Evolutionary conservation across 1,284 basidiomycete genomes (phyloP), one percentile per base, ranked within the genome.

Genomic region (Boletus semigastroideus): DNA sequence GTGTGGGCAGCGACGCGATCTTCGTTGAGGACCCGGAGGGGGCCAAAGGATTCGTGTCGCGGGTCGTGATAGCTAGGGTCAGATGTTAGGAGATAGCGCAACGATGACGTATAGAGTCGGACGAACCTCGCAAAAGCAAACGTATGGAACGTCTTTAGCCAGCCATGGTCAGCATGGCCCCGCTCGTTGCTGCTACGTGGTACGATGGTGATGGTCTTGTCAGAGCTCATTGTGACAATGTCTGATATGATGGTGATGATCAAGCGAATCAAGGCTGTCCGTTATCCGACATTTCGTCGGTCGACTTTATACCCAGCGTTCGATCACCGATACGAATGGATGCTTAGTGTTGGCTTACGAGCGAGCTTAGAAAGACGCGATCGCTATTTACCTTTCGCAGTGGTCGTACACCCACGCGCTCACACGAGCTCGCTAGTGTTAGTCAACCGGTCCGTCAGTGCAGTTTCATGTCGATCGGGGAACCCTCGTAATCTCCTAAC

Each of bases 81-180:
- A 17, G 43, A 34, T 16, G 9, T 3, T 39, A 36, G 33, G 12
- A 39, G 10, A 39, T 16, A 1, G 22, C n/a, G 17, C 9, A 16
- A 31, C 19, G 36, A 19, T 0, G 17, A 14, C 11, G 39, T n/a
- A 38, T 12, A 30, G 28, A n/a, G 36, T 36, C 3, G 19, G 30
- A 76, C 83, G 47, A 65, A 87, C 86, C 71, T 72, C 1, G 92
- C 87, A 63, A 95, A 94, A 8, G 84, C 83, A 68, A 92, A 94
- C 0, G 91, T 89, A 61, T 93, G 90, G 77, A 93, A 92, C 0
- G 87, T 88, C 78, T 94, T 94, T 44, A 98, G 76, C 94, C 94
- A 98, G 20, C 84, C 84, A 61, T 94, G 92, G 67, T 96, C 83
- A 13, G 88, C 89, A 49, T 87, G 72, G 9, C 92, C 92, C 39